Conservation (phyloP, 108 stramenopile genomes). For the Discostella pseudostelligera region DNA sequence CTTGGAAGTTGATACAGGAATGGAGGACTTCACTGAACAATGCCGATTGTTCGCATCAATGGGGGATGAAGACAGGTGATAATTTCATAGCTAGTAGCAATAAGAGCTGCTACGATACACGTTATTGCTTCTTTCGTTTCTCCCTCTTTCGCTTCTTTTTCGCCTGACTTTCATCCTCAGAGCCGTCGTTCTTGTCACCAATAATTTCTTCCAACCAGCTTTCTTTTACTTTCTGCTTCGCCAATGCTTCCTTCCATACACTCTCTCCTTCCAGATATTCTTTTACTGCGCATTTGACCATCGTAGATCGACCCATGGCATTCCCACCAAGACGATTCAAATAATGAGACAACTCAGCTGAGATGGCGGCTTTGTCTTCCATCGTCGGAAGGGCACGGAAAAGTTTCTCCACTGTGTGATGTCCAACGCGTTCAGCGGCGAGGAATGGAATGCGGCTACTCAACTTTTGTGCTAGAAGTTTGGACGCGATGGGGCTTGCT, state of each 20-base stretch:
- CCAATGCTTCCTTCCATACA: slow-evolving; percentile 44
- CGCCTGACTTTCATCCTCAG: slow-evolving; percentile 20
- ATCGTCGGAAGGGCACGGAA: slow-evolving; percentile 60
- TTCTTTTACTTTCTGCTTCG: slow-evolving; percentile 44
- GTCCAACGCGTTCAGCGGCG: slow-evolving; percentile 72
- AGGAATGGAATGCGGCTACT: slow-evolving; percentile 56
- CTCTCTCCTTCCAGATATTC: slow-evolving; percentile 60
- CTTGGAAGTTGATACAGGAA: slow-evolving; percentile 48
- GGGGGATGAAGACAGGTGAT: slow-evolving; percentile 18
- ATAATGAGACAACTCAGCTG: slow-evolving; percentile 63
- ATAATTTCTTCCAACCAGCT: slow-evolving; percentile 51
- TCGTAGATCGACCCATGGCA: slow-evolving; percentile 74
- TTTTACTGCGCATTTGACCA: slow-evolving; percentile 61
- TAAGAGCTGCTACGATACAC: background rate
- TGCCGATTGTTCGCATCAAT: slow-evolving; percentile 70
- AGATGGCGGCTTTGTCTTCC: slow-evolving; percentile 62
- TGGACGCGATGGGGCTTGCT: slow-evolving; percentile 41
- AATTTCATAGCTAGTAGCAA: background rate
- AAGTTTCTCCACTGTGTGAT: slow-evolving; percentile 78
- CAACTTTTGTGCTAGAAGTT: slow-evolving; percentile 52
- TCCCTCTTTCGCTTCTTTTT: slow-evolving; percentile 25
- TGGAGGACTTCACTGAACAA: slow-evolving; percentile 88
- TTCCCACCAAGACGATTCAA: slow-evolving; percentile 67
- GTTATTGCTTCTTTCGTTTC: background rate
- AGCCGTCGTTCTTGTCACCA: slow-evolving; percentile 16